These are phyloP conservation scores for Dipsacomyces acuminosporus DNA, from an alignment of 371 early-diverging fungal genomes.

Conservation along the genomic window DNA sequence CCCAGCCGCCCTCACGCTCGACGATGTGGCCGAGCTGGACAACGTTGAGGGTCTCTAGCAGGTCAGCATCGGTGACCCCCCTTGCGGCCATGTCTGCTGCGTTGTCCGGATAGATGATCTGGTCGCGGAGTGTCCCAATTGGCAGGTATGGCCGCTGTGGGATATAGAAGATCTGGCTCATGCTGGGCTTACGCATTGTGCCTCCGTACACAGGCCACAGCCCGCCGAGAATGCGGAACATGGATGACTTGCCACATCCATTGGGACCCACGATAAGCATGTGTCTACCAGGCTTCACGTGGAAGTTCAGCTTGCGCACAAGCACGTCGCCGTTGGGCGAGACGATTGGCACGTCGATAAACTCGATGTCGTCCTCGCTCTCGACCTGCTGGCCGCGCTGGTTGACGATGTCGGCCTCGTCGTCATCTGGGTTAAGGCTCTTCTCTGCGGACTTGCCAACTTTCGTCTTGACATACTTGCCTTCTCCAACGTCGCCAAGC, in stretches of 20 bases:
- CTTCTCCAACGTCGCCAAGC: slow-evolving; percentile 62
- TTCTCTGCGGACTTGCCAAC: slow-evolving; percentile 30
- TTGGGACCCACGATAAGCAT: slow-evolving; percentile 90
- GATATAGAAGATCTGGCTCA: slow-evolving; percentile 82
- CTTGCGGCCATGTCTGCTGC: slow-evolving; percentile 50
- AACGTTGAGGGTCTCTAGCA: slow-evolving; percentile 61
- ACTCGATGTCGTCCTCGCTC: slow-evolving; percentile 66
- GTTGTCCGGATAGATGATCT: slow-evolving; percentile 81
- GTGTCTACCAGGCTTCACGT: slow-evolving; percentile 75
- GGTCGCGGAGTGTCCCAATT: slow-evolving; percentile 87
- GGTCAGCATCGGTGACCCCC: slow-evolving; percentile 54
- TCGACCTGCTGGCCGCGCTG: slow-evolving; percentile 62
- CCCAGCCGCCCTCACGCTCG: slow-evolving; percentile 81
- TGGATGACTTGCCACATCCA: slow-evolving; percentile 86
- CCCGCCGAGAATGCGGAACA: slow-evolving; percentile 91
- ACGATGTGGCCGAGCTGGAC: slow-evolving; percentile 70
- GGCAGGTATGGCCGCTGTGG: slow-evolving; percentile 93
- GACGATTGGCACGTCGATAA: slow-evolving; percentile 83
- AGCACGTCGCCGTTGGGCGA: slow-evolving; percentile 93
- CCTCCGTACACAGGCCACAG: slow-evolving; percentile 87
- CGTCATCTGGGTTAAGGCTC: slow-evolving; percentile 4
- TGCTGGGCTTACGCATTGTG: slow-evolving; percentile 72
- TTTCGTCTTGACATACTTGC: slow-evolving; percentile 57
- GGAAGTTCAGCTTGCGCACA: slow-evolving; percentile 78
- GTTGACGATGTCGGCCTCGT: slow-evolving; percentile 19